Base-by-base conservation (phyloP, 306 rosid genomes). In the Lablab purpureus region DNA sequence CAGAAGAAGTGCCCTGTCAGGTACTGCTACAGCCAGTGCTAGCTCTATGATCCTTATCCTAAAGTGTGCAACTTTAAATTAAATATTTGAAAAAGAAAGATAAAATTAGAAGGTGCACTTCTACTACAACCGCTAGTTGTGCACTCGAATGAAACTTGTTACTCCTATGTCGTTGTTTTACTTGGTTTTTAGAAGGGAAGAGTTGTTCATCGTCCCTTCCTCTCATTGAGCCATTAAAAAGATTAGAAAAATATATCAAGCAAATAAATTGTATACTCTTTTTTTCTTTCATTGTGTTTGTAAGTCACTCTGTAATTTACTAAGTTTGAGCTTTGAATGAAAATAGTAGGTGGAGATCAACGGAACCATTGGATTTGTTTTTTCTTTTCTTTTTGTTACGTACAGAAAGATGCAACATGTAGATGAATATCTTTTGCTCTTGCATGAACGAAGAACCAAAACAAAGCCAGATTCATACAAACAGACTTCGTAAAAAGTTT, bases 401-500 rank as follows among this genome's bases (percentile, higher is more conserved):
- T 22, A 59, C 37, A 27, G 51, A 40, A 12, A 40, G 13, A 40
- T 40, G 10, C 12, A 40, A 40, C n/a, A 10, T 15, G 36, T 54
- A 47, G 34, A 19, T 52, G 18, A 32, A 32, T 32, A 32, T 8
- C 55, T 1, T 30, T 47, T 14, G 71, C 32, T 45, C 27, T 30
- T 49, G 69, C 43, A 46, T 83, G 87, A 85, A 81, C 74, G 4
- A 40, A 30, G 89, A 14, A 9, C 54, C 77, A 66, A 74, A 83
- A 67, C 76, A 74, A 52, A 10, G 84, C 86, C 80, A 78, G 63
- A 75, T 88, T 83, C 91, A 74, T 52, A 6, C 70, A 65, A 28
- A 0, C 55, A 75, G 1, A 36, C 25, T 43, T 52, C 11, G 62
- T 47, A 18, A 64, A 46, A 45, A 18, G 59, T 15, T 6, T 17